phyloP scores from a whole-genome alignment of 2,329 filamentous ascomycete species.

The Acrodontium crateriforme region DNA sequence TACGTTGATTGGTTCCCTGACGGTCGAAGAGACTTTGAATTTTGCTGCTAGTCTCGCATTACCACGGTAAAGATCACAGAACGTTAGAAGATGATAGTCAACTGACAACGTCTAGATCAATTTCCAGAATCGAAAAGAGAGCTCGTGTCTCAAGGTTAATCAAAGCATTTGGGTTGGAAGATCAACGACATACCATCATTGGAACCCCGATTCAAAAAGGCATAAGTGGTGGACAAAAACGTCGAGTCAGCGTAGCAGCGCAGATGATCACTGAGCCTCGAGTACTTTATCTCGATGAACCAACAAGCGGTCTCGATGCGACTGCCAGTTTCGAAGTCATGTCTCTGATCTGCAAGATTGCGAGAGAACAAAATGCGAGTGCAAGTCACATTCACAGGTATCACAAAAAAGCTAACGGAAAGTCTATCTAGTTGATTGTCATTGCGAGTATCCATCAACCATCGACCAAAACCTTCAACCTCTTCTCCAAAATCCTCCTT shows the following conservation, averaged over 20 bases:
- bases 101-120: conserved; percentile 22
- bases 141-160: conserved; percentile 50
- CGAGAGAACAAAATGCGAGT: conserved; percentile 46
- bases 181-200: conserved; percentile 54
- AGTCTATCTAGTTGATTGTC: conserved; percentile 45
- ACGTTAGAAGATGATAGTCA: no score
- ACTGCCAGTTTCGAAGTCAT: conserved; percentile 61
- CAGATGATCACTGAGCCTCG: conserved; percentile 66
- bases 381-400: background rate
- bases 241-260: conserved; percentile 61
- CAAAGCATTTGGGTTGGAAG: conserved; percentile 53
- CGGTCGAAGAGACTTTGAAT: conserved; percentile 59
- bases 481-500: conserved; percentile 63
- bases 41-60: conserved; percentile 37
- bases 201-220: conserved; percentile 70
- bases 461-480: conserved; percentile 58
- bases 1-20: conserved; percentile 63
- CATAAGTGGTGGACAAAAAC: conserved; percentile 70
- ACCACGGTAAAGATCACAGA: no score
- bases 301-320: conserved; percentile 69
- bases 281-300: conserved; percentile 68
- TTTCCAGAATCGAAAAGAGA: conserved; percentile 41
- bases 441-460: conserved; percentile 75
- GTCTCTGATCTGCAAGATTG: conserved; percentile 51
- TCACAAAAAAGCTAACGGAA: background rate